phyloP scores from a whole-genome alignment of 805 yeast genomes.

The Metschnikowia henanensis region DNA sequence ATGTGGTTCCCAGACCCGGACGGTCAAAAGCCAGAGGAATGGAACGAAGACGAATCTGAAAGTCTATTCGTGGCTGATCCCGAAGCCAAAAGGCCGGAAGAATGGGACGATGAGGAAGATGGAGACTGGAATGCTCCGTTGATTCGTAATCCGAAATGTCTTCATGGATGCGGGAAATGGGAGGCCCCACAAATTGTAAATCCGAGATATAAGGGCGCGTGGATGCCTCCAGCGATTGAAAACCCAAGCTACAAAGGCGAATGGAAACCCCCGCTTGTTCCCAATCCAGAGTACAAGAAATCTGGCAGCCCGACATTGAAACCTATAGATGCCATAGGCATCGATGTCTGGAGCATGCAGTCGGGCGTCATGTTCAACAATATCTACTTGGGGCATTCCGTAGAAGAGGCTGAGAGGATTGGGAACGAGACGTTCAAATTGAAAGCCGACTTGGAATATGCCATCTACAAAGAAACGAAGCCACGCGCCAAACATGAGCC shows the following conservation, averaged over 20 bases:
- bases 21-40: conserved; percentile 68
- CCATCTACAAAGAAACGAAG: conserved; percentile 37
- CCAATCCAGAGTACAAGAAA: conserved; percentile 70
- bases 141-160: conserved; percentile 74
- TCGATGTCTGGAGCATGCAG: conserved; percentile 89
- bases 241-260: conserved; percentile 81
- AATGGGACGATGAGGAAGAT: conserved; percentile 90
- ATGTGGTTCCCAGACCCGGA: conserved; percentile 62
- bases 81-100: conserved; percentile 61
- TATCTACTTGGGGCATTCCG: conserved; percentile 80
- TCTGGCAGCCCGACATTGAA: conserved; percentile 50
- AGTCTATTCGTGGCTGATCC: conserved; percentile 67
- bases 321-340: conserved; percentile 78
- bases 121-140: conserved; percentile 80
- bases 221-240: conserved; percentile 64
- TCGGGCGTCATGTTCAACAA: conserved; percentile 74
- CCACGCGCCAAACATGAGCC: conserved; percentile 46
- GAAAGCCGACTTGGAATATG: conserved; percentile 52
- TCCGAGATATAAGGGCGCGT: conserved; percentile 73
- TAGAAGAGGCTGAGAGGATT: conserved; percentile 79
- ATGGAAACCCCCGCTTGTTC: conserved; percentile 67
- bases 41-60: conserved; percentile 63
- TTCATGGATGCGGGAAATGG: conserved; percentile 83
- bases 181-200: conserved; percentile 63
- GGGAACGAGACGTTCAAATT: conserved; percentile 74